These are phyloP conservation scores for Fusarium mexicanum DNA, from an alignment of 2,329 filamentous ascomycete species.

Conservation along the genomic window DNA sequence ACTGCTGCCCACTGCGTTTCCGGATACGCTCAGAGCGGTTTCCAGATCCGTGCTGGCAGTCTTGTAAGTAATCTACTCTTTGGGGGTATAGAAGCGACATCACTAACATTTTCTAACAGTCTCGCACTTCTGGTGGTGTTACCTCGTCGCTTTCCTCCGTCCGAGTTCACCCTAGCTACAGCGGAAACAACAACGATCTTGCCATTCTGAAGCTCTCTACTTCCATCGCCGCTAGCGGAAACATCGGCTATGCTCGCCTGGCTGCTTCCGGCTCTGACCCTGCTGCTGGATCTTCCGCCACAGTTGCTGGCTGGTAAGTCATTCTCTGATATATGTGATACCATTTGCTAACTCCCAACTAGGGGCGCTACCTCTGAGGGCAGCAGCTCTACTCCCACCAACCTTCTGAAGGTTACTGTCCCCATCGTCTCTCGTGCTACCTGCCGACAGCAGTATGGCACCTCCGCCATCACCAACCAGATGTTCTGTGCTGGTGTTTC, in stretches of 20 bases:
- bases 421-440: conserved; percentile 43
- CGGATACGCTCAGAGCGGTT: conserved; percentile 12
- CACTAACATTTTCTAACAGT: neutral
- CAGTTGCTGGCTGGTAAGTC: conserved; percentile 45
- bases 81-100: accelerated
- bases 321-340: accelerated
- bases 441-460: conserved; percentile 40
- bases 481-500: conserved; percentile 48
- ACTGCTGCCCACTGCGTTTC: conserved; percentile 45
- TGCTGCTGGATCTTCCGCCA: conserved; percentile 24
- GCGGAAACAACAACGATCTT: conserved; percentile 41
- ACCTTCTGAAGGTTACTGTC: conserved; percentile 46
- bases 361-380: conserved; percentile 40
- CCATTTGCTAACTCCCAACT: neutral
- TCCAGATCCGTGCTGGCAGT: conserved; percentile 44
- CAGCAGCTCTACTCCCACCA: conserved; percentile 13
- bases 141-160: conserved; percentile 38
- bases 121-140: conserved; percentile 42
- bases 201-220: conserved; percentile 45
- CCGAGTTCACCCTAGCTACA: conserved; percentile 40
- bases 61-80: conserved; percentile 9
- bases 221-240: conserved; percentile 17
- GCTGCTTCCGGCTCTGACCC: conserved; percentile 42
- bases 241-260: conserved; percentile 41
- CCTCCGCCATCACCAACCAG: conserved; percentile 40